Conservation (phyloP, 805 yeast species). For the Jamesozyma hellenica region DNA sequence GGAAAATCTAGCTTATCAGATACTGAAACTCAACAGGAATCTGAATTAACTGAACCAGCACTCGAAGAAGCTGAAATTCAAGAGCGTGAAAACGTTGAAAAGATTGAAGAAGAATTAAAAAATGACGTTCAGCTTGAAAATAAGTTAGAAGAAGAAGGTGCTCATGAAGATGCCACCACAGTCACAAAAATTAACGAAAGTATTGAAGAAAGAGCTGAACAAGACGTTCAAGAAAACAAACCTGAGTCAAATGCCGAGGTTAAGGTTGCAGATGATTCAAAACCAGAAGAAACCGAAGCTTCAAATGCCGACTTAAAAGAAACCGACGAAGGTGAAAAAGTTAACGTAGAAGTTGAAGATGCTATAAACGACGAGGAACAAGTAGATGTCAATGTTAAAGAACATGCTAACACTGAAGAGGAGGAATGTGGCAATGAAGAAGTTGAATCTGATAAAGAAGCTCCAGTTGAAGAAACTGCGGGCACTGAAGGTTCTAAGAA, state of each 20-base stretch:
- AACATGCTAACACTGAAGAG: constrained; percentile 2
- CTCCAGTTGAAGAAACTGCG: constrained; percentile 18
- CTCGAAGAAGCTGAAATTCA: constrained; percentile 4
- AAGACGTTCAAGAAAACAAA: neutral
- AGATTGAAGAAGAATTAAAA: neutral
- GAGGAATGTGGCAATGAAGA: constrained; percentile 32
- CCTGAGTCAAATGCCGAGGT: neutral
- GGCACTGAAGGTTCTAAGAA: constrained; percentile 8
- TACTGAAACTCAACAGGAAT: constrained; percentile 4
- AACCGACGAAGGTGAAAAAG: neutral
- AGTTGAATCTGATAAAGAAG: constrained; percentile 34
- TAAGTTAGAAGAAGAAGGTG: constrained; percentile 2
- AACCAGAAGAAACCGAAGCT: too few species aligned
- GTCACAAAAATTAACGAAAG: constrained; percentile 1
- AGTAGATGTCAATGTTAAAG: constrained; percentile 4
- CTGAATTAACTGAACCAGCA: constrained; percentile 2
- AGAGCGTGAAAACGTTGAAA: neutral
- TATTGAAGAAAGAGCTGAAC: constrained; percentile 3
- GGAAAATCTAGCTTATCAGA: too few species aligned
- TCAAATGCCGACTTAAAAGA: neutral
- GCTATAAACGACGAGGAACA: constrained; percentile 20
- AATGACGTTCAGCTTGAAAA: constrained; percentile 2
- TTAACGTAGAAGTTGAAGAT: neutral
- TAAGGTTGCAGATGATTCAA: neutral
- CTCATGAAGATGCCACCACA: constrained; percentile 1